Base-by-base conservation (phyloP, 1,284 basidiomycete genomes). In the Trametes polyzona region DNA sequence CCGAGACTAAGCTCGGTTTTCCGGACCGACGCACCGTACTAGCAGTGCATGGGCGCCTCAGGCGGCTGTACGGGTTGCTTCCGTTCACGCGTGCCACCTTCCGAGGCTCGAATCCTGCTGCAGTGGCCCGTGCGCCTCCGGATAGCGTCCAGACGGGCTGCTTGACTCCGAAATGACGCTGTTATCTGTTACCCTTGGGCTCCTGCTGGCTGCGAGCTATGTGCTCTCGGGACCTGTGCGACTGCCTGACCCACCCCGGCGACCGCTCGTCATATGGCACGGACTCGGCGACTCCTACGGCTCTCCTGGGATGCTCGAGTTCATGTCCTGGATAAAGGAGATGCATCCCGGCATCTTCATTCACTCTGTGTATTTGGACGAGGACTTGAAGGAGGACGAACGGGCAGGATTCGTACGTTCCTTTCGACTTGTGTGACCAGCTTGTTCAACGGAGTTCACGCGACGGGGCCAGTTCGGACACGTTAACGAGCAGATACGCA, bases 181-280 rank as follows among this genome's bases (percentile, higher is more conserved):
- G 2, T 27, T 54, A 12, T 24, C 51, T 11, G 19, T 19, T n/a
- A n/a, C n/a, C 2, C 39, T 60, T 5, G 27, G 32, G 1, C 16
- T 43, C 6, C 24, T 42, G 19, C 21, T 59, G 9, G 27, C 56
- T 1, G 29, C 56, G 10, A 24, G 39, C 23, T 19, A 43, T 56
- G 56, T 27, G 3, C 4, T 51, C 19, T 19, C 55, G 4, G 56
- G 29, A 4, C 58, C 58, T 7, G 35, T 58, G 3, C 36, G 5
- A 4, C 29, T 42, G 10, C 8, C 40, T 3, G 57, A 57, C 3
- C 55, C 61, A 12, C 33, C 52, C 5, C 54, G 58, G 9, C 81
- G 90, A 30, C 91, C 94, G 1, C 78, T 98, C 36, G 96, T 97
- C 32, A 77, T 98, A 57, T 98, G 96, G 96, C 96, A 99, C 74